Conservation (phyloP, 1,284 basidiomycete species). For the Malassezia furfur region DNA sequence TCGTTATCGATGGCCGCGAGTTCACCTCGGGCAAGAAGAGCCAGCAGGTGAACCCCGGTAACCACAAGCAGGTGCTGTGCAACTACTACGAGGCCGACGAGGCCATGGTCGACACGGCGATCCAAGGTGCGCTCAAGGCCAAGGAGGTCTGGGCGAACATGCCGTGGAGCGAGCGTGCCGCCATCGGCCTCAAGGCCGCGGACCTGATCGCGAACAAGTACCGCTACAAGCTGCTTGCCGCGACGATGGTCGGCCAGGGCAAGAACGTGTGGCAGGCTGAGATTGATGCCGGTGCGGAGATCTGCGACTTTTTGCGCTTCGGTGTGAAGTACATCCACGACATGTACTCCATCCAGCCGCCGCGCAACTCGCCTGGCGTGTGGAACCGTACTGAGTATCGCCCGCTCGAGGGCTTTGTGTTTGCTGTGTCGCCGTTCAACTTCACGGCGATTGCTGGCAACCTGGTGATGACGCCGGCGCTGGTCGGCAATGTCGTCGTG, state of each 20-base stretch:
- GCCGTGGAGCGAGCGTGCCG: constrained; percentile 91
- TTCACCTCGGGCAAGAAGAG: constrained; percentile 70
- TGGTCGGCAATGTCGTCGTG: constrained; percentile 87
- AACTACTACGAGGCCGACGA: constrained; percentile 77
- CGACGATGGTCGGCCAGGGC: constrained; percentile 94
- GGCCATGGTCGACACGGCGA: constrained; percentile 62
- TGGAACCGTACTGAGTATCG: constrained; percentile 99
- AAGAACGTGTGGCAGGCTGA: constrained; percentile 99
- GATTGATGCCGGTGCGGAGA: constrained; percentile 96
- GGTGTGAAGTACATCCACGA: constrained; percentile 94
- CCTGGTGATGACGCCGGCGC: constrained; percentile 60
- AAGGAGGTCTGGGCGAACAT: constrained; percentile 82
- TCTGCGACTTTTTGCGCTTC: constrained; percentile 87
- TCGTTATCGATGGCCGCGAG: constrained; percentile 79
- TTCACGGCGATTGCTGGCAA: constrained; percentile 54
- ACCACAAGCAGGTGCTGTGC: constrained; percentile 66
- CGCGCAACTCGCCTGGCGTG: constrained; percentile 70
- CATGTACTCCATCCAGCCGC: constrained; percentile 79
- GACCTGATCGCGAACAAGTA: constrained; percentile 91
- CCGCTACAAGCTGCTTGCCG: constrained; percentile 80
- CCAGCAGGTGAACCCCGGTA: constrained; percentile 41
- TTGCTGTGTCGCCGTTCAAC: constrained; percentile 97
- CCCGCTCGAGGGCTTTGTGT: constrained; percentile 89
- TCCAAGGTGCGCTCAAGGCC: constrained; percentile 76
- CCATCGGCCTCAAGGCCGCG: constrained; percentile 78